Evolutionary conservation across 306 rosid genomes (phyloP).

Genomic region (Delonix regia): DNA sequence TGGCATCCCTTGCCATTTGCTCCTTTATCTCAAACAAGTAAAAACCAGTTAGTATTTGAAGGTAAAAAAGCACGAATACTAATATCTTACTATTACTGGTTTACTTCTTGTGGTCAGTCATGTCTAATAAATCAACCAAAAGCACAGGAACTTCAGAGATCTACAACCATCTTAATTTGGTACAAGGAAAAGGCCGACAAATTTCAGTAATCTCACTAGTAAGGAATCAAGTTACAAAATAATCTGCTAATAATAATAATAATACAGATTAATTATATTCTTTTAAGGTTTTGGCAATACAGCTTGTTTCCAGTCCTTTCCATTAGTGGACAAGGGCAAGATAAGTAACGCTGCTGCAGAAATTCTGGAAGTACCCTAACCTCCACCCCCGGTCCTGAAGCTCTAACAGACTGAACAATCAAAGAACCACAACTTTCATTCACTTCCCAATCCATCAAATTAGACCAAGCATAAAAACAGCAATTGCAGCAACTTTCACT

Average conservation of each 20-base stretch:
- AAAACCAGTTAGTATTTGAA: too few species aligned
- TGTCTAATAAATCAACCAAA: conserved; percentile 1
- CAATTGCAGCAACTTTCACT: conserved; percentile 39
- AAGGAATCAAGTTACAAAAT: conserved; percentile 39
- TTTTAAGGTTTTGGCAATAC: conserved; percentile 39
- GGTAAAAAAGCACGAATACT: too few species aligned
- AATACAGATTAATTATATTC: conserved; percentile 27
- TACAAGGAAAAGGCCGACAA: conserved; percentile 17
- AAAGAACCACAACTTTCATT: conserved; percentile 41
- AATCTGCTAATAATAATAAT: conserved; percentile 25
- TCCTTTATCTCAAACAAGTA: too few species aligned
- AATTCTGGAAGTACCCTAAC: conserved; percentile 36
- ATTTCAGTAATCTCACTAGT: conserved; percentile 42
- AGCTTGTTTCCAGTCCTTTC: conserved; percentile 30
- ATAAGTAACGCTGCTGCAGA: conserved; percentile 44
- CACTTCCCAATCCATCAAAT: conserved; percentile 40
- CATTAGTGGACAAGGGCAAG: conserved; percentile 36
- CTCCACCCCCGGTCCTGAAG: conserved; percentile 34
- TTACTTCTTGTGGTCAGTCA: not conserved
- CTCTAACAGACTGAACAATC: conserved; percentile 32
- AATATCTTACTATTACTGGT: not conserved
- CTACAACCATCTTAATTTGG: conserved; percentile 18
- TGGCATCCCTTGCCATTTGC: too few species aligned
- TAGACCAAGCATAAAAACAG: conserved; percentile 32
- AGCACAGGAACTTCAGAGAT: not conserved